Evolutionary conservation across 345 rosid species (phyloP), one percentile per base, ranked within the genome.

Genomic region (Eutrema yunnanense): DNA sequence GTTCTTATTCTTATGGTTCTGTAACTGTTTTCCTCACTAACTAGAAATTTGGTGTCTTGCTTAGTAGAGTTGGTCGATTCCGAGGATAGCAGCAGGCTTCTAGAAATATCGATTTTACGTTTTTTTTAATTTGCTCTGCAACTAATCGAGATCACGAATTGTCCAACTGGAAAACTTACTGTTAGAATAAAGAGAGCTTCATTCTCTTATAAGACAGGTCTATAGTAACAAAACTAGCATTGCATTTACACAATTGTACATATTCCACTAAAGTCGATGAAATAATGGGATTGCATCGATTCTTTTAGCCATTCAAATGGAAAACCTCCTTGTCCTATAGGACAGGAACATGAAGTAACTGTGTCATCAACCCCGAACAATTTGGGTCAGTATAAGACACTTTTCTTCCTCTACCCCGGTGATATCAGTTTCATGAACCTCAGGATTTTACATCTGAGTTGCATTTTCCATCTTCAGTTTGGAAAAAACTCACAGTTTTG

Each of bases 301-400:
- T 63, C 75, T 76, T 56, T 63, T 76, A 76, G 74, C 74, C 79
- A 62, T 62, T 46, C 33, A 54, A 53, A 19, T 9, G 76, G 62
- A 30, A 72, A 65, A 74, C 61, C 48, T 60, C 73, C 34, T 44
- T 61, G 40, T 51, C 47, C 14, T 59, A 61, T 67, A 75, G 79
- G 58, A 52, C 67, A 70, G 67, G 75, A 60, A 57, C 56, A 61
- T 64, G 62, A 76, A 76, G 75, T 76, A 48, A 57, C 29, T 64
- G 41, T 56, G 19, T 63, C 52, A 14, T 70, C 67, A 62, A 62
- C 66, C 80, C 72, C 61, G 54, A 56, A 69, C 62, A 41, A 8
- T 71, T 71, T 26, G 76, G 72, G 76, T 77, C 50, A 71, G 79
- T 76, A 38, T 55, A 62, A 52, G 72, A 57, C 57, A 8, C 9